phyloP scores from a whole-genome alignment of 176 grass and related monocot genomes.

The Ananas comosus region DNA sequence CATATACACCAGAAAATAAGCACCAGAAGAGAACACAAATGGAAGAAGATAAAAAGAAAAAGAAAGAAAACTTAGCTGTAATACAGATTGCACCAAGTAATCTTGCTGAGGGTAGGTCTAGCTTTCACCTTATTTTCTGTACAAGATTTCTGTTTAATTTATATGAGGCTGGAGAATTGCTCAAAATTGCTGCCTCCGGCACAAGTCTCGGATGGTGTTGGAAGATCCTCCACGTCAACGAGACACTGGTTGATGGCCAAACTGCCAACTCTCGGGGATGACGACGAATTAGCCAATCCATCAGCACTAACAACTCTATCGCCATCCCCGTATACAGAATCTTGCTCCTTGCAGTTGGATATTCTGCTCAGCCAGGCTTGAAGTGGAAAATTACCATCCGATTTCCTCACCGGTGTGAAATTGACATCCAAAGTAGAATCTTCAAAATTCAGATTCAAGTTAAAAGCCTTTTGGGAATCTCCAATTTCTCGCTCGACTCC shows the following conservation, averaged over 20 bases:
- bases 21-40: neutral
- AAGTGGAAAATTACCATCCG: conserved; percentile 26
- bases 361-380: conserved; percentile 42
- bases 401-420: conserved; percentile 12
- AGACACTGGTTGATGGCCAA: conserved; percentile 5
- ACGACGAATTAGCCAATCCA: conserved; percentile 21
- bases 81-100: conserved; percentile 28
- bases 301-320: conserved; percentile 8
- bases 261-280: conserved; percentile 25
- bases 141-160: conserved; percentile 6
- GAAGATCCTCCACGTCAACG: conserved; percentile 18
- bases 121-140: conserved; percentile 2
- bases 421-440: conserved; percentile 22
- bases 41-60: neutral
- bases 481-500: neutral
- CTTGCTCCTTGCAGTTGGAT: conserved; percentile 26
- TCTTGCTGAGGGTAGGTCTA: conserved; percentile 5
- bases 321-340: conserved; percentile 15
- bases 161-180: conserved; percentile 35
- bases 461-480: conserved; percentile 19
- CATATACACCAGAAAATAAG: no score
- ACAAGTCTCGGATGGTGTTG: conserved; percentile 5
- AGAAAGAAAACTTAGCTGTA: neutral
- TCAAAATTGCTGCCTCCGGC: conserved; percentile 22
- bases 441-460: conserved; percentile 15